Percentiles rank a stretch among this genome's conserved stretches.
Conservation (phyloP, 2,329 filamentous ascomycete species). For the Chrysosporium queenslandicum region DNA sequence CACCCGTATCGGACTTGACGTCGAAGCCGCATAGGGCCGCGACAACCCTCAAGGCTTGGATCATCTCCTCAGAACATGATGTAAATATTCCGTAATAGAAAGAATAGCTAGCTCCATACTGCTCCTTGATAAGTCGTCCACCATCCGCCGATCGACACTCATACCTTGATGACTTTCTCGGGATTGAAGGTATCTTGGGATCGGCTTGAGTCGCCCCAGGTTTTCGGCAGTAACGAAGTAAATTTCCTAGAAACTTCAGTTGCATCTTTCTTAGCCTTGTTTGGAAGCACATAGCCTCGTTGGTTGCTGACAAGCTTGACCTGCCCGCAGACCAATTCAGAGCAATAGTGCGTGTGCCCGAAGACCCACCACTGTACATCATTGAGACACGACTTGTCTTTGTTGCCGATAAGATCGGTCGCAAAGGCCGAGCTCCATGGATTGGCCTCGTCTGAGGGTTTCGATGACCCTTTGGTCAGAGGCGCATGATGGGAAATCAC, state of each 20-base stretch:
- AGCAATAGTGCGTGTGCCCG: conserved; percentile 39
- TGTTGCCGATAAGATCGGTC: conserved; percentile 7
- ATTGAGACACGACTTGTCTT: conserved; percentile 1
- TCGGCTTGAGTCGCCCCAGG: neutral
- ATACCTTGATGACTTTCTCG: neutral
- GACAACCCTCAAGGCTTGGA: neutral
- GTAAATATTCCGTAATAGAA: neutral
- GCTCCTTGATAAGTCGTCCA: neutral
- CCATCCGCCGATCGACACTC: neutral
- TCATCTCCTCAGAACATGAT: neutral
- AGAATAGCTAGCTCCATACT: neutral
- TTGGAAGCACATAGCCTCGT: conserved; percentile 28
- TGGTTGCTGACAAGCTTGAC: conserved; percentile 38
- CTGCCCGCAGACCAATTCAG: conserved; percentile 30
- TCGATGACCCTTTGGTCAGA: conserved; percentile 37
- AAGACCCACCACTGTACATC: conserved; percentile 32
- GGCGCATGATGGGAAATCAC: conserved; percentile 49
- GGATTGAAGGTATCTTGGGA: neutral
- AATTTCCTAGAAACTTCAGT: neutral
- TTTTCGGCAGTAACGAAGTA: neutral
- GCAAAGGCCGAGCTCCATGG: conserved; percentile 42
- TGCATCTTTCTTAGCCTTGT: neutral
- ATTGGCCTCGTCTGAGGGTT: conserved; percentile 40
- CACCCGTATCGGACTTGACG: neutral
- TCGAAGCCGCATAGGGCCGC: neutral